These are phyloP conservation scores for Lenwebbia sp. DNA, from an alignment of 345 rosid species.

Conservation along the genomic window DNA sequence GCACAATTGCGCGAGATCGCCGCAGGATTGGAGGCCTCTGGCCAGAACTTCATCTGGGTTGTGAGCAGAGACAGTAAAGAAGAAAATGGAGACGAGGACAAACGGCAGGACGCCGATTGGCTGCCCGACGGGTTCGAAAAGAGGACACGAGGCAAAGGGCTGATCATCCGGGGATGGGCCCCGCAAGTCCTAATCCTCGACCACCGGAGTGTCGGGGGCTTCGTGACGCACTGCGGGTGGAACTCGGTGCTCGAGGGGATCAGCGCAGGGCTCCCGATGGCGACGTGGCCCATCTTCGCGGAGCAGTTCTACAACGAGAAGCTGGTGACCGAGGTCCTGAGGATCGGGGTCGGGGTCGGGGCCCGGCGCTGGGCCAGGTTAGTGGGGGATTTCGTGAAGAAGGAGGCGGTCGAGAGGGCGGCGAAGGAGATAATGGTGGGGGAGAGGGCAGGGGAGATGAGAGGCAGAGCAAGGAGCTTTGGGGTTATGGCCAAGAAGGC, in stretches of 20 bases:
- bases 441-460: constrained; percentile 10
- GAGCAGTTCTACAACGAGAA: constrained; percentile 54
- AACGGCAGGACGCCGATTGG: constrained; percentile 23
- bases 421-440: constrained; percentile 28
- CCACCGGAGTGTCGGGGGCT: constrained; percentile 38
- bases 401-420: constrained; percentile 23
- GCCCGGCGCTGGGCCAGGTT: constrained; percentile 7
- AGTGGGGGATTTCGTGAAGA: constrained; percentile 15
- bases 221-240: constrained; percentile 57
- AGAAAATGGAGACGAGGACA: background rate
- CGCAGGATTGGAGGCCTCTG: constrained; percentile 23
- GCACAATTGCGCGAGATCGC: constrained; percentile 30
- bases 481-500: constrained; percentile 15
- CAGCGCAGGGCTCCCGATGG: constrained; percentile 43
- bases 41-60: constrained; percentile 42
- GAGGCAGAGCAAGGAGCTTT: constrained; percentile 13
- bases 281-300: constrained; percentile 32
- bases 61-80: constrained; percentile 1
- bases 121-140: constrained; percentile 28
- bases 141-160: constrained; percentile 22
- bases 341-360: constrained; percentile 32
- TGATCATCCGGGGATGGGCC: constrained; percentile 53
- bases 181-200: constrained; percentile 54
- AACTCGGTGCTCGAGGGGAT: constrained; percentile 48
- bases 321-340: constrained; percentile 25